Percentiles rank a stretch among this genome's conserved stretches.
Evolutionary conservation across 495 filamentous ascomycete genomes (phyloP).

Genomic region (Aspergillus indologenus): DNA sequence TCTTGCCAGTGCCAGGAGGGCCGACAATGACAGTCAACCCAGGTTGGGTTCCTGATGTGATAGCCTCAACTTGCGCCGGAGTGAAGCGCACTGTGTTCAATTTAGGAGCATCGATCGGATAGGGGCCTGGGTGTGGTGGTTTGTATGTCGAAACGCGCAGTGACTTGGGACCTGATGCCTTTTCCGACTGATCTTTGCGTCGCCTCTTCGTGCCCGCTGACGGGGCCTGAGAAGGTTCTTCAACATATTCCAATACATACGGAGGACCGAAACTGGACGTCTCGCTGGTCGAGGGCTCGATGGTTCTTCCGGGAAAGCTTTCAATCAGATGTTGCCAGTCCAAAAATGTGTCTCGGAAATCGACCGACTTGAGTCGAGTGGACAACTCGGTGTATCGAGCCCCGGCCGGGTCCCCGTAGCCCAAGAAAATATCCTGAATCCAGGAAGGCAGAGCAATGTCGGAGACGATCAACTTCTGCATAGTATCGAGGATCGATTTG

Average conservation of each 20-base stretch:
- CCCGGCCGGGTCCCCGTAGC: slow-evolving; percentile 86
- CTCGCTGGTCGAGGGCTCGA: slow-evolving; percentile 70
- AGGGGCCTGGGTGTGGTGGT: slow-evolving; percentile 85
- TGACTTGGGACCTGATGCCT: slow-evolving; percentile 57
- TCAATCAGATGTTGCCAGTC: slow-evolving; percentile 93
- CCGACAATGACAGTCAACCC: slow-evolving; percentile 94
- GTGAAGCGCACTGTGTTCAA: slow-evolving; percentile 86
- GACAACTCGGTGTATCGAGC: slow-evolving; percentile 82
- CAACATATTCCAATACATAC: slow-evolving; percentile 69
- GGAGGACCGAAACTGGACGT: slow-evolving; percentile 78
- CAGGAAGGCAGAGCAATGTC: slow-evolving; percentile 85
- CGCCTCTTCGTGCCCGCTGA: slow-evolving; percentile 72
- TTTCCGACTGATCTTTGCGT: slow-evolving; percentile 66
- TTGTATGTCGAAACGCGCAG: slow-evolving; percentile 89
- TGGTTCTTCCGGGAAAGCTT: slow-evolving; percentile 77
- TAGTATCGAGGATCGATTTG: slow-evolving; percentile 87
- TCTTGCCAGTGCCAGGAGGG: slow-evolving; percentile 96
- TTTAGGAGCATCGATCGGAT: slow-evolving; percentile 82
- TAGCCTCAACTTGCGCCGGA: slow-evolving; percentile 85
- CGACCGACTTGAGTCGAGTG: slow-evolving; percentile 71
- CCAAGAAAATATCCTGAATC: slow-evolving; percentile 95
- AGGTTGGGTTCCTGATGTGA: slow-evolving; percentile 89
- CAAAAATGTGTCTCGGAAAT: slow-evolving; percentile 91
- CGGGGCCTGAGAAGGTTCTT: slow-evolving; percentile 43
- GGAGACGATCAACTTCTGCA: slow-evolving; percentile 79